Conservation (phyloP, 345 rosid species). For the Salix caprea region DNA sequence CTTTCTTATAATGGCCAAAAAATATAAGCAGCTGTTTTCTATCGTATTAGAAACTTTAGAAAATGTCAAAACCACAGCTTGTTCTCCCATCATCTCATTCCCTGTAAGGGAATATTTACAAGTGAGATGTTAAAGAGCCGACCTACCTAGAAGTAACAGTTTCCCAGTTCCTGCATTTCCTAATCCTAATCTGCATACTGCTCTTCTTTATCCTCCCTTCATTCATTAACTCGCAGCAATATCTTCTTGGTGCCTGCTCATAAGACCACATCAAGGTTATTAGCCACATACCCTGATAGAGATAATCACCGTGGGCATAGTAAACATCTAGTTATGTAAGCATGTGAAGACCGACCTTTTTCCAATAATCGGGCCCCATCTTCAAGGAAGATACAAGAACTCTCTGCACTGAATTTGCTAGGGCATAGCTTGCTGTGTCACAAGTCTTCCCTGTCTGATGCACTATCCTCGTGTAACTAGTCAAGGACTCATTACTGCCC, state of each 20-base stretch:
- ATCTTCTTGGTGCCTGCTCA: conserved; percentile 52
- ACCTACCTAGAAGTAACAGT: conserved; percentile 25
- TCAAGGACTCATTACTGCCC: conserved; percentile 43
- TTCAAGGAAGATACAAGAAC: conserved; percentile 51
- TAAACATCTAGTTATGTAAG: not conserved
- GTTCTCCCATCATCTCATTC: not conserved
- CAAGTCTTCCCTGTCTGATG: conserved; percentile 35
- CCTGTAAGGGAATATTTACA: not conserved
- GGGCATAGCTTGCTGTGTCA: conserved; percentile 20
- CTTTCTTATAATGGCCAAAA: not conserved
- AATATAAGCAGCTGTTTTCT: not conserved
- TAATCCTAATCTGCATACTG: conserved; percentile 49
- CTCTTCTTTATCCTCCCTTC: conserved; percentile 26
- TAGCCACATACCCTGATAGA: not conserved
- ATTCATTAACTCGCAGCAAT: conserved; percentile 55
- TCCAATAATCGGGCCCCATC: conserved; percentile 61
- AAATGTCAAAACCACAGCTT: not conserved
- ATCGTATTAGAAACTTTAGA: not conserved
- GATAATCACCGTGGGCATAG: not conserved
- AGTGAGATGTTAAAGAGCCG: not conserved
- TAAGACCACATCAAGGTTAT: not conserved
- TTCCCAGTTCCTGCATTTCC: conserved; percentile 55
- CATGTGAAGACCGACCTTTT: conserved; percentile 37
- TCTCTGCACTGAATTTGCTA: conserved; percentile 35
- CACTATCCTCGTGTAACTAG: conserved; percentile 34